Evolutionary conservation across 2,329 filamentous ascomycete species (phyloP), one percentile per base, ranked within the genome.

Genomic region (Alternaria burnsii): DNA sequence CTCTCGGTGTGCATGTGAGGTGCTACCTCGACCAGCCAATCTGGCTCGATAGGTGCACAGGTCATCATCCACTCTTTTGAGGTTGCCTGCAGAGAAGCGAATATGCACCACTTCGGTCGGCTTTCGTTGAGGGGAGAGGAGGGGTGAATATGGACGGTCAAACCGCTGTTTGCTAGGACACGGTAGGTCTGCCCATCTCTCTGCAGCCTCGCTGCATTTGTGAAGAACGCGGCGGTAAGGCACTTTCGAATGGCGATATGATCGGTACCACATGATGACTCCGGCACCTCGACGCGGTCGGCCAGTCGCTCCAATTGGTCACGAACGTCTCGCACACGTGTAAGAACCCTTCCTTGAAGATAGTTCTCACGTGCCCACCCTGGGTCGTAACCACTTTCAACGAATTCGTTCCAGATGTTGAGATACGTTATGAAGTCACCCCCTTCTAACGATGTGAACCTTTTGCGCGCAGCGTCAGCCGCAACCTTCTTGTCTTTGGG

Each of bases 401-500:
- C 92, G 91, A 93, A 99, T 77, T 97, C 92, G 71, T 95, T 94
- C 89, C 90, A 99, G 70, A 99, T 90, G 73, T 97, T 97, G 48
- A 98, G 87, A 1, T 97, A 86, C 0, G 92, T 93, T 5, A 95
- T 77, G 71, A 97, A 92, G 75, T 99, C 95, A 42, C 95, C 95
- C 36, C 94, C 94, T 62, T 96, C 93, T 36, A 6, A 7, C 1
- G 34, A 38, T 8, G 90, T 14, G 7, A 44, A n/a, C 12, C 42
- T 44, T 24, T 46, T n/a, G 5, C 93, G 89, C 0, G 95, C 95
- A 63, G 91, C 92, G 78, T 99, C 94, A 12, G 95, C 95, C 73
- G 97, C 92, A 28, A 97, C 90, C 78, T 97, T 97, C 83, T 98
- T 97, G 81, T 99, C 56, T 94, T 76, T 97, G 97, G 20, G 95